Evolutionary conservation across 2,329 filamentous ascomycete genomes (phyloP).

Genomic region (Pseudogymnoascus sp.): DNA sequence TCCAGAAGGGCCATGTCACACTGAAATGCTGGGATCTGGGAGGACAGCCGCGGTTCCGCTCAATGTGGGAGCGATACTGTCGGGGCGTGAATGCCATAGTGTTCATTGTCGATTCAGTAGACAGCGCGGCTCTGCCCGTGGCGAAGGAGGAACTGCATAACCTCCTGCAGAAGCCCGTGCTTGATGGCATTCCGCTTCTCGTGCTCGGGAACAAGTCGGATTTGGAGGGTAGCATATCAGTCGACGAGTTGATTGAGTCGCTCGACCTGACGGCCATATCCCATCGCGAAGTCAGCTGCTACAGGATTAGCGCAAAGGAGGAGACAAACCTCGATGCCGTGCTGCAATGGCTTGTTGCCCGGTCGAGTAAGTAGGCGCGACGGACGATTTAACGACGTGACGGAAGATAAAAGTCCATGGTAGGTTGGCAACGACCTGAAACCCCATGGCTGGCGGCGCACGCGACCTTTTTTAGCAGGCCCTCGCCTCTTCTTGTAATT

Average conservation of each 20-base stretch:
- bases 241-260: conserved; percentile 91
- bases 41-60: conserved; percentile 90
- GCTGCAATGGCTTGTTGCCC: conserved; percentile 90
- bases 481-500: conserved; percentile 6
- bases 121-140: conserved; percentile 68
- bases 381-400: background rate
- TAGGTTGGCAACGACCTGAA: background rate
- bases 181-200: conserved; percentile 84
- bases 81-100: conserved; percentile 96
- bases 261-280: conserved; percentile 84
- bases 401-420: conserved; percentile 4
- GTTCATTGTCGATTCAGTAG: conserved; percentile 96
- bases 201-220: conserved; percentile 98
- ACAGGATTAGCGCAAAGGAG: conserved; percentile 97
- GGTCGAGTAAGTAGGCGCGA: conserved; percentile 58
- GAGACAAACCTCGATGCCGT: conserved; percentile 98
- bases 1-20: conserved; percentile 96
- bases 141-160: conserved; percentile 90
- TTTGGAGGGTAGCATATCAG: conserved; percentile 78
- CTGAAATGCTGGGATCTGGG: conserved; percentile 99
- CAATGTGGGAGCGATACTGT: conserved; percentile 99
- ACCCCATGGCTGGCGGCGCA: background rate
- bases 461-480: background rate
- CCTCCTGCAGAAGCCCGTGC: conserved; percentile 72
- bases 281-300: conserved; percentile 92